Evolutionary conservation across 208 protist genomes (phyloP), one percentile per base, ranked within the genome.

Genomic region (Acanthamoeba sp.): DNA sequence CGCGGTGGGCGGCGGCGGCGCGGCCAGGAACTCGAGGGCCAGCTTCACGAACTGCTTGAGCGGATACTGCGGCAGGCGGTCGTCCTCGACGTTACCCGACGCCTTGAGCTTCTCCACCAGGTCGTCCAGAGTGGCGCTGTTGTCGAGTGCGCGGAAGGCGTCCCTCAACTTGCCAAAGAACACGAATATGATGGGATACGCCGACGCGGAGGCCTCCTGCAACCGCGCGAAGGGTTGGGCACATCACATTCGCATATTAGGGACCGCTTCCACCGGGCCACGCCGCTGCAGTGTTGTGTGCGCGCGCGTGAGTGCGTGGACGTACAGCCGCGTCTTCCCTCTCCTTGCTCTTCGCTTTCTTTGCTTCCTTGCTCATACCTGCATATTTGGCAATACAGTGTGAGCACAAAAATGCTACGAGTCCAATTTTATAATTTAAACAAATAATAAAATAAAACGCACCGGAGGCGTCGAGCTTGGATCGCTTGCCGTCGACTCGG

Each of bases 91-190:
- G 55, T 45, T 80, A 18, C 48, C 62, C 42, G 64, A 6, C 64
- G 29, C 36, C 40, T 93, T 76, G 29, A 93, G 42, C 50, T 93
- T 76, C 45, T 40, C 40, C 34, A 93, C 34, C 14, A 91, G 34
- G 20, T 12, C 84, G 50, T 93, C 88, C 36, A 93, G 40, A 9
- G 88, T 82, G 36, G 62, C 88, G 69, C n/a, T 32, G 48, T 82
- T 45, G 32, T 93, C 45, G 55, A 93, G 45, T 20, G 40, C 29
- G 16, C 62, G 55, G 45, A 93, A 71, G 42, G 88, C 59, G 16
- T 93, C 69, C 24, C 64, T 38, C 45, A 93, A n/a, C n/a, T 80
- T 71, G 34, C 38, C 64, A 80, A 93, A 93, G 40, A 93, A 80
- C 6, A 80, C 62, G 32, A 93, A 93, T 20, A 80, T 57, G 45